A percentile compares a stretch with the other conserved stretches of the same genome.
phyloP scores from a whole-genome alignment of 2,329 filamentous ascomycete genomes.

The Cladosporium phlei region DNA sequence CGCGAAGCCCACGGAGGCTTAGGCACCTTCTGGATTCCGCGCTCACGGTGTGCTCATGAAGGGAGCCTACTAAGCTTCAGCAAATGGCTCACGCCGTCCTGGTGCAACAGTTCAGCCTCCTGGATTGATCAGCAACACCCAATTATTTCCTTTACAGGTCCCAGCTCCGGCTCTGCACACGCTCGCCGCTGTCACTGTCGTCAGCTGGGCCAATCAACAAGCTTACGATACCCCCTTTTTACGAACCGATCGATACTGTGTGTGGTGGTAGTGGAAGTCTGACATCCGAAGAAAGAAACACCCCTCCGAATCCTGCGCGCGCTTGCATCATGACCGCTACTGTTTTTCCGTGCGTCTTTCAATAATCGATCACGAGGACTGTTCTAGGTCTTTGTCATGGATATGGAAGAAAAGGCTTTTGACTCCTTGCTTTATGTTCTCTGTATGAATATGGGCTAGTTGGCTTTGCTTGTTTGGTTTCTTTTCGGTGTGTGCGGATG shows the following conservation, averaged over 20 bases:
- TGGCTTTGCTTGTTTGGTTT: too few relatives aligned
- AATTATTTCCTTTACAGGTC: conserved; percentile 11
- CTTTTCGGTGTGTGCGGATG: too few relatives aligned
- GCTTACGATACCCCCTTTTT: conserved; percentile 15
- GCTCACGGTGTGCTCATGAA: conserved; percentile 5
- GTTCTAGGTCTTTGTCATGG: too few relatives aligned
- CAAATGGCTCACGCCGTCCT: too few relatives aligned
- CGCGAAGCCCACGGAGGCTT: conserved; percentile 28
- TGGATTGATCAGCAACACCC: background rate
- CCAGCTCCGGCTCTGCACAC: background rate
- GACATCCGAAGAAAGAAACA: too few relatives aligned
- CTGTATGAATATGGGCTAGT: too few relatives aligned
- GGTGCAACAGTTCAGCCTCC: background rate
- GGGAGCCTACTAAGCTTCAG: conserved; percentile 1
- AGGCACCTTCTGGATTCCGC: conserved; percentile 19
- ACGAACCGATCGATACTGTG: conserved; percentile 11
- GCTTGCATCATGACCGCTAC: too few relatives aligned
- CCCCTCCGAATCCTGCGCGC: too few relatives aligned
- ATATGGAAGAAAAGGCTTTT: too few relatives aligned
- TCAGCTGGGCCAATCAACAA: conserved; percentile 6
- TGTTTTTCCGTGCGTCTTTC: too few relatives aligned
- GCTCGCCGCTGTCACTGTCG: background rate
- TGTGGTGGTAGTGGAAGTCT: conserved; percentile 3
- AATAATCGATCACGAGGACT: too few relatives aligned
- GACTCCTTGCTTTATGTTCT: too few relatives aligned